These are phyloP conservation scores for Tetracladium setigerum DNA, from an alignment of 495 filamentous ascomycete genomes.

Conservation along the genomic window DNA sequence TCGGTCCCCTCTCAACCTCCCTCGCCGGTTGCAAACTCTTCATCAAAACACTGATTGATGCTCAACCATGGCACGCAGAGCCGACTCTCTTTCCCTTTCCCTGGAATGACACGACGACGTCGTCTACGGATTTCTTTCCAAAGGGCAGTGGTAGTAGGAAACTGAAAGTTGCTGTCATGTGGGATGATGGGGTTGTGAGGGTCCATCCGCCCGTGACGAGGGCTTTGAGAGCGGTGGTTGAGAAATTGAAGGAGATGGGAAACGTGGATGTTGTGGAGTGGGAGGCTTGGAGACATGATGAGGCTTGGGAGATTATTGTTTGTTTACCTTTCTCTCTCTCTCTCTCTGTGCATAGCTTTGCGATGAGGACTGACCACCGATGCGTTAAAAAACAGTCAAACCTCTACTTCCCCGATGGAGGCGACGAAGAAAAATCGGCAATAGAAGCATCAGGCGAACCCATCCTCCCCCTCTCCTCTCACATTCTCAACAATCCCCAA, in stretches of 20 bases:
- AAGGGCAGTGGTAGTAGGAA: constrained; percentile 25
- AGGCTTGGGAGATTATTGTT: constrained; percentile 52
- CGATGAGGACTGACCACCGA: background rate
- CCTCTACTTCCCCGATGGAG: constrained; percentile 51
- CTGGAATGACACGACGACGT: constrained; percentile 38
- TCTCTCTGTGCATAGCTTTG: background rate
- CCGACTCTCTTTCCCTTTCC: constrained; percentile 50
- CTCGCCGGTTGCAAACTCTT: constrained; percentile 60
- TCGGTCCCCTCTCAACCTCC: constrained; percentile 55
- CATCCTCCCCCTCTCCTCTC: constrained; percentile 37
- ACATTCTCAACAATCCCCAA: constrained; percentile 42
- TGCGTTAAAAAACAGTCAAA: constrained; percentile 29
- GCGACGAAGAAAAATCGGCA: constrained; percentile 37
- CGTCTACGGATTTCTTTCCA: constrained; percentile 13
- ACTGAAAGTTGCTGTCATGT: constrained; percentile 60
- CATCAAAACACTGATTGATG: constrained; percentile 48
- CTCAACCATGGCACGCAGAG: constrained; percentile 55
- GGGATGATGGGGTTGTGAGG: constrained; percentile 61
- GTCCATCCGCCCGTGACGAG: constrained; percentile 64
- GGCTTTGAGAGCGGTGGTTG: constrained; percentile 48
- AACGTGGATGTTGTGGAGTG: constrained; percentile 57
- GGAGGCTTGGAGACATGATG: constrained; percentile 53
- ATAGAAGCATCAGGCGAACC: constrained; percentile 52
- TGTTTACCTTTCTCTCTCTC: background rate
- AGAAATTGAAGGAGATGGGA: constrained; percentile 38